These are phyloP conservation scores for Aspergillus conjunctus DNA, from an alignment of 495 filamentous ascomycete species.

Conservation along the genomic window DNA sequence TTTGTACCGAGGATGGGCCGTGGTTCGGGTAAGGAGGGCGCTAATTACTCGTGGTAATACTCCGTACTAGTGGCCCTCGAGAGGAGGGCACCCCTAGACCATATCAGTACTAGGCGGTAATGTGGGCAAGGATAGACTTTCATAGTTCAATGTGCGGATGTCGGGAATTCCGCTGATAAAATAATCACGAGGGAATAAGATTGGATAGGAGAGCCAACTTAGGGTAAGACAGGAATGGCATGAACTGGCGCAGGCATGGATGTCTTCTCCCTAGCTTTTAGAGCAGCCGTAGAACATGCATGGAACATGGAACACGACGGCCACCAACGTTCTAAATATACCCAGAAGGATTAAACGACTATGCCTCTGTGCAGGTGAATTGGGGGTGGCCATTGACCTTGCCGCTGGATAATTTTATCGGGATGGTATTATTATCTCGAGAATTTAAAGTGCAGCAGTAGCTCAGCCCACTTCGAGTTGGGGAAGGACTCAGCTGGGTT, in stretches of 20 bases:
- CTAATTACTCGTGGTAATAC: slow-evolving; percentile 2
- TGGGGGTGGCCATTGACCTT: too few relatives aligned
- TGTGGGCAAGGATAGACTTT: slow-evolving; percentile 13
- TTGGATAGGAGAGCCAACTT: slow-evolving; percentile 15
- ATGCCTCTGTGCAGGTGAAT: too few relatives aligned
- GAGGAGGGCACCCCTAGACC: slow-evolving; percentile 1
- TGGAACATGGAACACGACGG: slow-evolving; percentile 33
- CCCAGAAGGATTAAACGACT: neutral
- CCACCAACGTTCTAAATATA: neutral
- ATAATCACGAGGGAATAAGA: slow-evolving; percentile 19
- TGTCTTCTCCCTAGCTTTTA: slow-evolving; percentile 17
- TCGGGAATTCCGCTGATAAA: slow-evolving; percentile 27
- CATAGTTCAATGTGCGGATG: slow-evolving; percentile 25
- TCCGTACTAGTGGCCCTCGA: neutral
- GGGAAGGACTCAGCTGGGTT: neutral
- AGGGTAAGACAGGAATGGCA: slow-evolving; percentile 20
- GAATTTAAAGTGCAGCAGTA: neutral
- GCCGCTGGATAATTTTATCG: too few relatives aligned
- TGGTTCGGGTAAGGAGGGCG: slow-evolving; percentile 23
- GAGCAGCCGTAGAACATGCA: slow-evolving; percentile 50
- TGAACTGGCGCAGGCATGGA: slow-evolving; percentile 16
- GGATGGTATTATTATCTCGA: neutral
- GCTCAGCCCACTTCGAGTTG: neutral
- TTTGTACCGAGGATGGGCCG: slow-evolving; percentile 9
- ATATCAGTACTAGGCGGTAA: neutral